These are phyloP conservation scores for Phialophora expanda DNA, from an alignment of 2,329 filamentous ascomycete species.

Conservation along the genomic window DNA sequence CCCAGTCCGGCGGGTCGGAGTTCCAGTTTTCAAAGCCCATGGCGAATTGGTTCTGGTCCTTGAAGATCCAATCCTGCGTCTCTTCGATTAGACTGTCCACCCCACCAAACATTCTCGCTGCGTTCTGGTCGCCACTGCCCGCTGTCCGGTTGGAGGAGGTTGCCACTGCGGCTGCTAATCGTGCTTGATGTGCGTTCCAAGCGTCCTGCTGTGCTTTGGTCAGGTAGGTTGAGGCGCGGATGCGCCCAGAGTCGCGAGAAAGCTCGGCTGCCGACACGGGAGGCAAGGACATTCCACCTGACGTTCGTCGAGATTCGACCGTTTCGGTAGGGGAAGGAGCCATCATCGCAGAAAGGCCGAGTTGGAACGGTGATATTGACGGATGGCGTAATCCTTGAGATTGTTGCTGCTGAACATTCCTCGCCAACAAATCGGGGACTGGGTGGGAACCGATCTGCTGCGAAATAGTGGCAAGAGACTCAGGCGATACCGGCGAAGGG, in stretches of 20 bases:
- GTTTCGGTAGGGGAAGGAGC: constrained; percentile 31
- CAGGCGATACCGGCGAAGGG: constrained; percentile 59
- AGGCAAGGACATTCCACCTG: constrained; percentile 37
- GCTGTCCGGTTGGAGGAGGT: constrained; percentile 33
- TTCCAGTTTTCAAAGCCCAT: constrained; percentile 68
- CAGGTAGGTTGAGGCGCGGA: constrained; percentile 35
- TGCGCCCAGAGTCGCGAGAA: constrained; percentile 27
- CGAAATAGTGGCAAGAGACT: constrained; percentile 41
- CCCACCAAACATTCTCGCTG: constrained; percentile 62
- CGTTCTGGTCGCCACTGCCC: constrained; percentile 47
- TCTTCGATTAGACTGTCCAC: constrained; percentile 67
- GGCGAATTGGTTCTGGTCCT: constrained; percentile 66
- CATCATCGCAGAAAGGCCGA: constrained; percentile 26
- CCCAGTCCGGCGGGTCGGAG: constrained; percentile 37
- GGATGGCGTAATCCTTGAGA: constrained; percentile 34
- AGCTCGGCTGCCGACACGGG: constrained; percentile 41
- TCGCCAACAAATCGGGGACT: constrained; percentile 33
- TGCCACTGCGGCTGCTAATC: constrained; percentile 36
- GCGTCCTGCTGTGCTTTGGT: constrained; percentile 43
- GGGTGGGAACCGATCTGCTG: constrained; percentile 36
- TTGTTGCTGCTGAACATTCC: constrained; percentile 39
- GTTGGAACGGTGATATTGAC: constrained; percentile 23
- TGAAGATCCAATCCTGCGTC: constrained; percentile 68
- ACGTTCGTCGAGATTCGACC: constrained; percentile 33
- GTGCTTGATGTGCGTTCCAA: constrained; percentile 45